phyloP scores from a whole-genome alignment of 2,329 filamentous ascomycete species.

The Aphanocladium album region DNA sequence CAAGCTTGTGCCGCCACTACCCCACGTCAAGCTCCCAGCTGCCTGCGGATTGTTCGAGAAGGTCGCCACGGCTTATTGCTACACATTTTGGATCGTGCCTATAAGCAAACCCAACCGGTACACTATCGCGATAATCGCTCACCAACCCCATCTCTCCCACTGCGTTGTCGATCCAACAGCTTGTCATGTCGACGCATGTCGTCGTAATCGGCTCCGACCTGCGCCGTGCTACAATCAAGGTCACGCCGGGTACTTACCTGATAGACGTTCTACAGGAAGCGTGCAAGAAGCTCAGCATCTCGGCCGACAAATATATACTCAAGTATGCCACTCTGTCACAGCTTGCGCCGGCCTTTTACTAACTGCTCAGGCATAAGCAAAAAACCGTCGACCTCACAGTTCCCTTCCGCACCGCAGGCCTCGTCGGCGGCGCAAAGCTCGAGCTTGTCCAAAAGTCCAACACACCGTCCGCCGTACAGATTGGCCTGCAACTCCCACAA shows the following conservation, averaged over 20 bases:
- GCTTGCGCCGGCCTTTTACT: not conserved
- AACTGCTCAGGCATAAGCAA: slow-evolving; percentile 66
- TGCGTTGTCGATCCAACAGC: not conserved
- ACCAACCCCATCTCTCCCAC: not conserved
- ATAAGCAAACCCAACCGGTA: not conserved
- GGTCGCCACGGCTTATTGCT: slow-evolving; percentile 5
- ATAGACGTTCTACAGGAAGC: slow-evolving; percentile 84
- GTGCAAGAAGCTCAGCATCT: slow-evolving; percentile 72
- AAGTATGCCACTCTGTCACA: slow-evolving; percentile 53
- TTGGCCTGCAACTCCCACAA: slow-evolving; percentile 80
- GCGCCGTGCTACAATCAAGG: slow-evolving; percentile 75
- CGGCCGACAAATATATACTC: slow-evolving; percentile 68
- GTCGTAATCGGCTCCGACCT: slow-evolving; percentile 79
- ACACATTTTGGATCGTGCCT: not conserved
- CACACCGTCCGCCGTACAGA: slow-evolving; percentile 77
- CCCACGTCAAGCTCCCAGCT: slow-evolving; percentile 12
- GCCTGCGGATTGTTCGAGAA: slow-evolving; percentile 16
- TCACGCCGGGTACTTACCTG: slow-evolving; percentile 73
- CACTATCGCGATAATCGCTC: not conserved
- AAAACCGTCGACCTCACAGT: slow-evolving; percentile 81
- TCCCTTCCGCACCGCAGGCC: slow-evolving; percentile 75
- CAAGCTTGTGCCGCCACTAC: not conserved
- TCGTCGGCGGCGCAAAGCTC: slow-evolving; percentile 81
- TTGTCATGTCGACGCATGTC: slow-evolving; percentile 77
- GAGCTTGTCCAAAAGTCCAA: slow-evolving; percentile 85